phyloP scores from a whole-genome alignment of 305 asterid species.

The Nicotiana rustica region DNA sequence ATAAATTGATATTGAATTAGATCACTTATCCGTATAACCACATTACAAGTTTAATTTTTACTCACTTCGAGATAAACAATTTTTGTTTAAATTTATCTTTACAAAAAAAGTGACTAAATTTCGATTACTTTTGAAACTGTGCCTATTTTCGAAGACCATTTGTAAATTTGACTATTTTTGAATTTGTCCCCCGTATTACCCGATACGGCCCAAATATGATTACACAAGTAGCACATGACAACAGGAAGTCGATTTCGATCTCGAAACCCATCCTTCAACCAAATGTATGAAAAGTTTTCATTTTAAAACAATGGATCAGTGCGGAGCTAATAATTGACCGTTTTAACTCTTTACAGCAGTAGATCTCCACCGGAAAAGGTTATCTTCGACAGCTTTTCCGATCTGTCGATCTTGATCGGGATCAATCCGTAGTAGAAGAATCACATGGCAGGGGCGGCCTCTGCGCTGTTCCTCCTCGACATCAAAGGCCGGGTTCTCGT shows the following conservation, averaged over 20 bases:
- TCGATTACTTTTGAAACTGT: no score
- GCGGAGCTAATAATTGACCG: background rate
- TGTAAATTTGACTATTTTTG: no score
- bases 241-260: background rate
- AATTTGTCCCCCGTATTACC: background rate
- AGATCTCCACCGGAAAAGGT: background rate
- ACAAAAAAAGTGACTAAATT: no score
- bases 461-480: conserved; percentile 97
- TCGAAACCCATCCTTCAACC: background rate
- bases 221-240: background rate
- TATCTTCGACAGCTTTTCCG: background rate
- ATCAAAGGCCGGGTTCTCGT: conserved; percentile 88
- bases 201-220: conserved; percentile 9
- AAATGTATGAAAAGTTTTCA: background rate
- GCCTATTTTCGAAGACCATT: no score
- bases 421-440: background rate
- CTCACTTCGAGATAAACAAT: no score
- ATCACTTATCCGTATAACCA: no score
- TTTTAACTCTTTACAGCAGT: background rate
- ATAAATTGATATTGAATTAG: no score
- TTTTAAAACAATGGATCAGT: background rate
- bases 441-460: conserved; percentile 89
- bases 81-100: no score
- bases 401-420: conserved; percentile 4
- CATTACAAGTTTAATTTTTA: no score